Conservation (phyloP, 2,329 filamentous ascomycete species). For the Bipolaris cookei region DNA sequence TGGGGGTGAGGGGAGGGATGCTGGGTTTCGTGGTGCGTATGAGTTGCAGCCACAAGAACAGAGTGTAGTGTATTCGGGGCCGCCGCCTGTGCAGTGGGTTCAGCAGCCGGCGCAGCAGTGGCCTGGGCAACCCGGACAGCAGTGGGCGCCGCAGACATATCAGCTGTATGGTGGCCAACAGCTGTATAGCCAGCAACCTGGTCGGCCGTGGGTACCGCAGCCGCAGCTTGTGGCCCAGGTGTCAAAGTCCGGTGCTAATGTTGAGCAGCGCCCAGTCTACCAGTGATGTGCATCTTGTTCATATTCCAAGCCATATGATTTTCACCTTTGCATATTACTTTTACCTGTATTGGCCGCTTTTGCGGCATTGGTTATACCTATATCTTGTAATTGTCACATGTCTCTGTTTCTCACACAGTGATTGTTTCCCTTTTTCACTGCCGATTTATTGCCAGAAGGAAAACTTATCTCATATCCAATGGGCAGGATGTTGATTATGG, state of each 20-base stretch:
- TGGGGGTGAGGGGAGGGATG: conserved; percentile 39
- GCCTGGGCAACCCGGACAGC: conserved; percentile 14
- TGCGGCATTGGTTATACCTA: too few species aligned
- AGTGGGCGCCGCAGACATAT: conserved; percentile 16
- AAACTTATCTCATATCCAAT: not conserved
- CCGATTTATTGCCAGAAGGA: not conserved
- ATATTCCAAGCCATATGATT: not conserved
- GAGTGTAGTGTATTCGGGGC: conserved; percentile 5
- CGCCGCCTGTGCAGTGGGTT: not conserved
- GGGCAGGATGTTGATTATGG: not conserved
- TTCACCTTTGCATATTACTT: not conserved
- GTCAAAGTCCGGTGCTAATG: conserved; percentile 5
- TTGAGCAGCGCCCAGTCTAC: conserved; percentile 9
- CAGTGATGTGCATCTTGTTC: not conserved
- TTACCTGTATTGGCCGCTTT: too few species aligned
- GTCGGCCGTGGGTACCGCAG: not conserved
- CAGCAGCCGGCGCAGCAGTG: conserved; percentile 12
- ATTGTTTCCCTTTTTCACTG: too few species aligned
- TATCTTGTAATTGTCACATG: too few species aligned
- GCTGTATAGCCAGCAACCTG: not conserved
- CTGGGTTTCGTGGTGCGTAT: conserved; percentile 33
- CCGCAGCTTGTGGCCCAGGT: conserved; percentile 1
- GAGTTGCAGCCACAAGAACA: conserved; percentile 26
- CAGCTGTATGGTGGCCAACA: conserved; percentile 5
- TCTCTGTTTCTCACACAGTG: too few species aligned